Evolutionary conservation across 306 rosid genomes (phyloP), one percentile per base, ranked within the genome.

Genomic region (Dalbergia cochinchinensis): DNA sequence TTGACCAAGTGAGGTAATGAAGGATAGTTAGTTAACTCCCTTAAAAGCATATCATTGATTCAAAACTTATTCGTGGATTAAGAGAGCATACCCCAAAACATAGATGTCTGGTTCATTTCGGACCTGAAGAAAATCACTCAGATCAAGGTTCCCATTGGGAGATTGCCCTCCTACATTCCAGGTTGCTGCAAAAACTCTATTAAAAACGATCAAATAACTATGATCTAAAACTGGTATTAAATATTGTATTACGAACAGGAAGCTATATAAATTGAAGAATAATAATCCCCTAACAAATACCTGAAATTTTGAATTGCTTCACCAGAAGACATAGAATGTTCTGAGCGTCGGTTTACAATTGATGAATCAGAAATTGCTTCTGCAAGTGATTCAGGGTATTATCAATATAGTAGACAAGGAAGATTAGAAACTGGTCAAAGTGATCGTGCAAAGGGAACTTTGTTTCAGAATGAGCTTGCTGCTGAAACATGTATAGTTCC

Each of bases 161-260:
- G 92, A 90, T 80, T 90, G 89, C 62, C 99, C 99, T 77, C 99
- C 99, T 2, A 88, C 96, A 79, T 96, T 96, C 99, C 99, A 96
- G 8, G 99, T 96, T 13, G 98, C 97, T 74, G 89, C 91, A 47
- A 91, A 93, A 53, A 88, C 88, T 41, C 99, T 96, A 51, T 69
- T 50, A 54, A 78, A 20, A 60, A 16, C 48, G 41, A 55, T 39
- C 20, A 45, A 54, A 82, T 53, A 19, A 78, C 51, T 14, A 65
- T n/a, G 18, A 77, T 82, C 7, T 73, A 61, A 60, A 70, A 55
- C 14, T n/a, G 19, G 80, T 15, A 41, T 62, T 10, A 54, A 22
- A 33, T 10, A 48, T 63, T 69, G 47, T 58, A 33, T 66, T 41
- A 31, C 59, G 8, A 76, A 31, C 3, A 39, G 10, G 13, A 48